Percentiles rank a stretch among this genome's conserved stretches.
Evolutionary conservation across 2,329 filamentous ascomycete species (phyloP).

Genomic region (Exophiala sp.): DNA sequence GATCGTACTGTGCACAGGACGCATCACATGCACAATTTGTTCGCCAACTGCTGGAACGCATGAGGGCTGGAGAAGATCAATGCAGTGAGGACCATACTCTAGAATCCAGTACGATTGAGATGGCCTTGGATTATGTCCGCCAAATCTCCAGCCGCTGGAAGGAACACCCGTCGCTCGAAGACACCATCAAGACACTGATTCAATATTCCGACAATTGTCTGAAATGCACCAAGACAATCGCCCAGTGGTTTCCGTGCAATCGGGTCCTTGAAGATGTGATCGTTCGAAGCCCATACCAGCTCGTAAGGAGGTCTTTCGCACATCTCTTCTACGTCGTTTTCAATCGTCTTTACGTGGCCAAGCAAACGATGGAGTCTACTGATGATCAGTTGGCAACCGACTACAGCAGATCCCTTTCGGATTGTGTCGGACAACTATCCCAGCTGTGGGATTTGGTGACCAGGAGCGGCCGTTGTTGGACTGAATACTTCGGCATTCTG

Average conservation of each 20-base stretch:
- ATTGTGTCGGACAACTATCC: slow-evolving; percentile 12
- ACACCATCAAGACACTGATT: slow-evolving; percentile 52
- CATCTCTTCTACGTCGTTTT: slow-evolving; percentile 18
- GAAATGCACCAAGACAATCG: slow-evolving; percentile 21
- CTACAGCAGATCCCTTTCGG: slow-evolving; percentile 12
- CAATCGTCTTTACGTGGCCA: slow-evolving; percentile 12
- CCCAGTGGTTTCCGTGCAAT: slow-evolving; percentile 18
- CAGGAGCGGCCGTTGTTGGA: slow-evolving; percentile 55
- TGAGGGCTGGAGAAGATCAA: slow-evolving; percentile 45
- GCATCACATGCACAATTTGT: slow-evolving; percentile 64
- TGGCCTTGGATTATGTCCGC: slow-evolving; percentile 59
- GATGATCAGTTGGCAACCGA: neutral
- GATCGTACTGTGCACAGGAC: slow-evolving; percentile 75
- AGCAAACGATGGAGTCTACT: neutral
- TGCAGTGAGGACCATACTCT: slow-evolving; percentile 46
- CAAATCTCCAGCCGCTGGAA: slow-evolving; percentile 68
- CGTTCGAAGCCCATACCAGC: slow-evolving; percentile 19
- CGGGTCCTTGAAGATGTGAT: slow-evolving; percentile 21
- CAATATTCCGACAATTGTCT: slow-evolving; percentile 40
- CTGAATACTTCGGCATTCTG: slow-evolving; percentile 68
- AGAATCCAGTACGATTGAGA: slow-evolving; percentile 41
- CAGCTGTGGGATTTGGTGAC: slow-evolving; percentile 19
- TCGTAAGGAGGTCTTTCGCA: slow-evolving; percentile 22
- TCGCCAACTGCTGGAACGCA: slow-evolving; percentile 53
- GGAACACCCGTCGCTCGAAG: slow-evolving; percentile 58